Base-by-base conservation (phyloP, 1,284 basidiomycete genomes). In the Exobasidium rhododendri region DNA sequence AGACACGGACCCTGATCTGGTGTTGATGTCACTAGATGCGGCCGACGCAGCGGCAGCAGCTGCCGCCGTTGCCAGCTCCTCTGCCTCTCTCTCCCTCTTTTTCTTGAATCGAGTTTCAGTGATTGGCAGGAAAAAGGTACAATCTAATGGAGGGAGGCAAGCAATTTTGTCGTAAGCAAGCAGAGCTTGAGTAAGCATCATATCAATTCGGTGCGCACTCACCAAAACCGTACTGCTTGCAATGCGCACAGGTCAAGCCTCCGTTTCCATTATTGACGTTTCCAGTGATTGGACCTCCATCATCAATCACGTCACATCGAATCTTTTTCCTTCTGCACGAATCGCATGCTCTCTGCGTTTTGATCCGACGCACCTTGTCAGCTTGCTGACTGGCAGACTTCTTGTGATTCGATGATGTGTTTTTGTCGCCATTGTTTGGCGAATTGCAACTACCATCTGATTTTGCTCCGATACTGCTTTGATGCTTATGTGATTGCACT, bases 81-180 rank as follows among this genome's bases (percentile, higher is more conserved):
- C 88, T 49, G 85, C 66, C 71, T 74, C 70, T 13, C 68, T 50
- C 59, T 76, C 73, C n/a, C 89, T 88, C 82, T 92, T 91, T 83
- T 94, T 94, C 83, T 97, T 97, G 85, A 97, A 97, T 13, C 94
- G 87, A 0, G 94, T 98, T 81, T 97, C 94, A 20, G 94, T 92
- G 74, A 98, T 97, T 55, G 94, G 94, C 22, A 97, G 85, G 84
- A 96, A 96, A 82, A 94, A 97, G 13, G 75, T 75, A 63, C 69
- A 78, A 47, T 66, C 68, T 40, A 40, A 40, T 40, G 17, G 17
- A 10, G 10, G 17, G 35, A 40, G 7, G 35, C 57, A 4, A 13
- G 28, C 13, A 52, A 40, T 56, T 22, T 26, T 51, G 11, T 11
- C 22, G 13, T 56, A 24, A 11, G 11, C 53, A 11, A 58, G 11